Conservation (phyloP, 371 early-diverging fungal genomes). For the Mortierella sp. region DNA sequence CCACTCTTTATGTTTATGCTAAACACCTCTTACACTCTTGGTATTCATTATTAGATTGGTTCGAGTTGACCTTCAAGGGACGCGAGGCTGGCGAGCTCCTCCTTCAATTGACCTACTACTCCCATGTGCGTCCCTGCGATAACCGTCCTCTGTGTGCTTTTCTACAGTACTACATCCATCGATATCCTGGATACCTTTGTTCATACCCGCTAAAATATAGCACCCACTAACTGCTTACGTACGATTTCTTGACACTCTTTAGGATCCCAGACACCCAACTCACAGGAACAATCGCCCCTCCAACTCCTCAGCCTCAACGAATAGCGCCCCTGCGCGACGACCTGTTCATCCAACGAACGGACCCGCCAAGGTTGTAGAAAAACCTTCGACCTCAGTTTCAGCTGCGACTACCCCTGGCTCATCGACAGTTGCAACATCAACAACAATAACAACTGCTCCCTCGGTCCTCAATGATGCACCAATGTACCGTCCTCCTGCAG, state of each 20-base stretch:
- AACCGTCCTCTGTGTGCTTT: too few relatives aligned
- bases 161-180: too few relatives aligned
- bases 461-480: neutral
- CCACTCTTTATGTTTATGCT: neutral
- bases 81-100: conserved; percentile 69
- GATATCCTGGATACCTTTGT: too few relatives aligned
- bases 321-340: conserved; percentile 22
- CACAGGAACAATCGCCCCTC: conserved; percentile 29
- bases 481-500: conserved; percentile 26
- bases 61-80: conserved; percentile 63
- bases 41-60: conserved; percentile 65
- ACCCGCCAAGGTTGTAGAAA: neutral
- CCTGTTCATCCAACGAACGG: conserved; percentile 28
- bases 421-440: neutral
- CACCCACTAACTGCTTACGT: neutral
- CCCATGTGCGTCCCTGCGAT: conserved; percentile 64
- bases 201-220: too few relatives aligned
- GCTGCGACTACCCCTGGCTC: neutral
- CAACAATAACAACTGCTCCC: neutral
- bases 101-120: conserved; percentile 71
- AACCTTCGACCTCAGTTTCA: neutral
- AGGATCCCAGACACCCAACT: conserved; percentile 41
- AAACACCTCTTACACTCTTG: neutral
- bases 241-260: neutral
- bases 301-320: conserved; percentile 11